These are phyloP conservation scores for Globisporangium irregulare DNA, from an alignment of 352 stramenopile species.

Conservation along the genomic window DNA sequence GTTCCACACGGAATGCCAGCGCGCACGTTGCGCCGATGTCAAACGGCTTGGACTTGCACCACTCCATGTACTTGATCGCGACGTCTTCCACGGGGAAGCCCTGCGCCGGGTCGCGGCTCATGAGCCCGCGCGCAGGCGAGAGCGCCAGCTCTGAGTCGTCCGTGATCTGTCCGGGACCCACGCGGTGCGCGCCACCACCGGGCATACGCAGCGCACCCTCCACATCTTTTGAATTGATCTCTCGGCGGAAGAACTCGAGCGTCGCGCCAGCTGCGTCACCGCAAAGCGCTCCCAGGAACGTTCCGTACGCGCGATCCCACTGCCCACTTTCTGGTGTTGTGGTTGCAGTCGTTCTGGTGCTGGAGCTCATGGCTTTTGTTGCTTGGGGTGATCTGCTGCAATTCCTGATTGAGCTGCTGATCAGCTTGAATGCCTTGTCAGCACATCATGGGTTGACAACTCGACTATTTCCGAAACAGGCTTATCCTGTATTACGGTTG, in stretches of 20 bases:
- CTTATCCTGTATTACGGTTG: neutral
- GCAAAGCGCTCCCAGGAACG: conserved; percentile 46
- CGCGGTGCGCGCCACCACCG: conserved; percentile 35
- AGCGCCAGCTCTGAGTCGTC: conserved; percentile 65
- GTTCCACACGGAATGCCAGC: conserved; percentile 29
- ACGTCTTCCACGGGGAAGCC: conserved; percentile 40
- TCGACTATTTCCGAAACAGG: neutral
- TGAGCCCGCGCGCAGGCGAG: conserved; percentile 34
- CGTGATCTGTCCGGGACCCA: conserved; percentile 52
- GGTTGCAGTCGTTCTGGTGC: neutral
- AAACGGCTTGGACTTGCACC: conserved; percentile 35
- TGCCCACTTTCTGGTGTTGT: neutral
- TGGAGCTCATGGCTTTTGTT: conserved; percentile 4
- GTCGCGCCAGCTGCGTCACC: conserved; percentile 50
- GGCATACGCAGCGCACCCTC: conserved; percentile 43
- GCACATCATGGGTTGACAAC: neutral
- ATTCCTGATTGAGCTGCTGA: neutral
- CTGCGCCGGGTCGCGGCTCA: conserved; percentile 19
- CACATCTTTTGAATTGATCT: conserved; percentile 28
- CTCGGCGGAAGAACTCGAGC: conserved; percentile 40
- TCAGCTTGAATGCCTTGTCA: neutral
- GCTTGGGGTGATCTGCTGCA: neutral
- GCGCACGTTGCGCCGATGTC: conserved; percentile 57
- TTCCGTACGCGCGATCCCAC: conserved; percentile 38
- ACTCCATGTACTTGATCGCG: conserved; percentile 34